Evolutionary conservation across 768 basidiomycete genomes (phyloP), one percentile per base, ranked within the genome.

Genomic region (Cystobasidiopsis lactophilus): DNA sequence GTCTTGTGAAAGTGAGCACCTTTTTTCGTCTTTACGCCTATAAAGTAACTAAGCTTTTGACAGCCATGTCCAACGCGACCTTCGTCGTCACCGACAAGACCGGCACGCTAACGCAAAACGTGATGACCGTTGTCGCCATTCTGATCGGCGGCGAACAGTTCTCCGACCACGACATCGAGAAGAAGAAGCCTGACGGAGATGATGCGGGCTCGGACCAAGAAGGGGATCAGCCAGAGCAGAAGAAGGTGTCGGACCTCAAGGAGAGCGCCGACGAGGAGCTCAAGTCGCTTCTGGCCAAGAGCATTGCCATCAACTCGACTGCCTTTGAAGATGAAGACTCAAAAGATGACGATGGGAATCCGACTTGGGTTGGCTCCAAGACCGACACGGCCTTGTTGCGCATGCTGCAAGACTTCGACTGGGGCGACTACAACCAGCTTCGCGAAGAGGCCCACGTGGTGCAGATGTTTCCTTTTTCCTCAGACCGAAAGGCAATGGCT

Each of bases 401-500:
- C 33, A 49, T 54, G 46, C 46, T 54, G 23, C 46, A 37, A 7
- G 53, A 54, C 24, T 10, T 49, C 7, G 27, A 41, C 9, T 24
- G 47, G 30, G n/a, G 10, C 14, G 26, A 9, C 23, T 54, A 49
- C 39, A 3, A n/a, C 5, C 33, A 54, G 27, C 16, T 38, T 13
- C 53, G 53, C 21, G 53, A 54, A 10, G 33, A 40, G n/a, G 53
- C 53, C 18, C 46, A 54, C 7, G 35, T 33, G 4, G 37, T 54
- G 11, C 44, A 18, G 2, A 10, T 54, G 9, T 39, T 54, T 27
- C 53, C 53, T 4, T 95, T 95, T 68, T 84, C 86, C 24, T 79
- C 89, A n/a, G 88, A 93, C 68, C 81, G 89, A 63, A 95, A 93
- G 70, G 91, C 91, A 80, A 95, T 95, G 89, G 91, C 89, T 19